Evolutionary conservation across 1,139 yeast species (phyloP).

Genomic region (Scheffersomyces quercinus): DNA sequence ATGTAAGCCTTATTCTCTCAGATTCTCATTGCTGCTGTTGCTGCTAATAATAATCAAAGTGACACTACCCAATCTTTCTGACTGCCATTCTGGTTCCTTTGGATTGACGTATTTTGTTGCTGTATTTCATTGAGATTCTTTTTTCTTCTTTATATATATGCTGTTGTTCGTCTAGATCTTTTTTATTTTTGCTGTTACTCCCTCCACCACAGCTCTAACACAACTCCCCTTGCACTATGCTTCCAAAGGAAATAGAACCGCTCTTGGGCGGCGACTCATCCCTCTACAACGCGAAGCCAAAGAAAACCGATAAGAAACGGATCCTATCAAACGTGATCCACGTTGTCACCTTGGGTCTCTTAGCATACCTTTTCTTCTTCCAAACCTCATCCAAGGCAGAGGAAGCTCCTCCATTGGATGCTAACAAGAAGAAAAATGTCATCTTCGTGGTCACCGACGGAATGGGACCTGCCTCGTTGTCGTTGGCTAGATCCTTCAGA

Average conservation of each 20-base stretch:
- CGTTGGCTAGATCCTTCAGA: conserved; percentile 25
- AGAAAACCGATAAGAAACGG: conserved; percentile 1
- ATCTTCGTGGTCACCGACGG: conserved; percentile 33
- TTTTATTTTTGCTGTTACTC: no score
- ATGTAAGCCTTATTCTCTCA: no score
- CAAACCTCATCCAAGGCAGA: conserved; percentile 4
- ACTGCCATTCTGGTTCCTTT: no score
- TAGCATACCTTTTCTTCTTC: conserved; percentile 9
- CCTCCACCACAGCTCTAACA: no score
- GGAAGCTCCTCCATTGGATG: conserved; percentile 7
- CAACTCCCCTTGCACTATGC: not conserved
- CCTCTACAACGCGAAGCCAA: conserved; percentile 11
- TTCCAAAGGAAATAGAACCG: conserved; percentile 10
- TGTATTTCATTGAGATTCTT: no score
- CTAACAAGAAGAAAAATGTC: conserved; percentile 19
- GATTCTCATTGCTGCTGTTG: no score
- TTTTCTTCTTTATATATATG: no score
- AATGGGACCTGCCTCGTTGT: conserved; percentile 30
- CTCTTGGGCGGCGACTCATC: conserved; percentile 14
- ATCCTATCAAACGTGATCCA: conserved; percentile 6
- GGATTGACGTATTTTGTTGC: no score
- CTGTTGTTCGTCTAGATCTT: no score
- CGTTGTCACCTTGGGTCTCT: conserved; percentile 8
- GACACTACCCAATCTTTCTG: no score
- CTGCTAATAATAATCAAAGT: no score